These are phyloP conservation scores for Xerocomus potaroensis DNA, from an alignment of 768 basidiomycete genomes.

Conservation along the genomic window DNA sequence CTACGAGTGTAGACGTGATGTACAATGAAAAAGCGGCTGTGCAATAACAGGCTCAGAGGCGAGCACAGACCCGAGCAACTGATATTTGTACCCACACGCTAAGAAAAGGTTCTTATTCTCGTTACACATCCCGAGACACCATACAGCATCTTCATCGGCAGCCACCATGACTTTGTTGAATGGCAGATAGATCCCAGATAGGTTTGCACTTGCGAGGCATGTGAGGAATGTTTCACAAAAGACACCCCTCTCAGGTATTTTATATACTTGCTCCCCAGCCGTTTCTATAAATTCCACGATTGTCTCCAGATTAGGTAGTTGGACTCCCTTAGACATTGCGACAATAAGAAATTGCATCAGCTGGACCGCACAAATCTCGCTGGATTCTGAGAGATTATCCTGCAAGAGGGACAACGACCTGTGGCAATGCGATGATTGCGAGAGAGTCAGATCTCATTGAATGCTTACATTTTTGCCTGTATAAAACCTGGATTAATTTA, in stretches of 20 bases:
- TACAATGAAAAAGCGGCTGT: constrained; percentile 48
- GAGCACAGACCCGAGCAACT: neutral
- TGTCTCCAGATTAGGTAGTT: constrained; percentile 1
- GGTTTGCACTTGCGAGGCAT: constrained; percentile 28
- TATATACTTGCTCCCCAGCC: constrained; percentile 14
- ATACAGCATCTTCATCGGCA: constrained; percentile 35
- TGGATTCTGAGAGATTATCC: neutral
- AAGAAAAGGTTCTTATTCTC: constrained; percentile 33
- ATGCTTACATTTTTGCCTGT: constrained; percentile 14
- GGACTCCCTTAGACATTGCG: constrained; percentile 18
- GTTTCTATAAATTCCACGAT: constrained; percentile 12
- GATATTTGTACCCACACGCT: constrained; percentile 35
- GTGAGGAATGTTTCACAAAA: constrained; percentile 37
- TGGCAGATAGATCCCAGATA: constrained; percentile 10
- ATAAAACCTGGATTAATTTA: constrained; percentile 14
- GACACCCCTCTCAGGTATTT: constrained; percentile 5
- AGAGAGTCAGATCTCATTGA: neutral
- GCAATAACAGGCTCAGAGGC: neutral
- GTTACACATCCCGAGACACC: constrained; percentile 32
- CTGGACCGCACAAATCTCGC: constrained; percentile 10
- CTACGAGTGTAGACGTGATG: constrained; percentile 28
- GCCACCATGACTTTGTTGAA: neutral
- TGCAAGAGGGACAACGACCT: constrained; percentile 15
- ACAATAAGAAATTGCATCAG: constrained; percentile 26
- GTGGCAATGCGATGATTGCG: neutral